Conservation (phyloP, 163 green algal species). For the Trebouxia gelatinosa region DNA sequence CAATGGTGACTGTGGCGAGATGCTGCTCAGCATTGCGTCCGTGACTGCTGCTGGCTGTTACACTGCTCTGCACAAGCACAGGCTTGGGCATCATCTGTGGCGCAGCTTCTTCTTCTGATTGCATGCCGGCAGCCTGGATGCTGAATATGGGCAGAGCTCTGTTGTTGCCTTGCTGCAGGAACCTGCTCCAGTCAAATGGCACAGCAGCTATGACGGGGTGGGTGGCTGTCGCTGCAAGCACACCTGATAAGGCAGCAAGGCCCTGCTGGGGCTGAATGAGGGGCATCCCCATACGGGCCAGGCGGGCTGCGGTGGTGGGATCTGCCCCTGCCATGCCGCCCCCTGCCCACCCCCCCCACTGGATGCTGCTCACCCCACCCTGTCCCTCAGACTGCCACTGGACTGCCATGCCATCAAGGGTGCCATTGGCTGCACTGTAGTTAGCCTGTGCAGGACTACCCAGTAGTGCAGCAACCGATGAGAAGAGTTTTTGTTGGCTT, state of each 20-base stretch:
- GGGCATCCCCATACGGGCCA: conserved; percentile 81
- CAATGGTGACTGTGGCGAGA: too few relatives aligned
- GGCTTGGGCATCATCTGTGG: too few relatives aligned
- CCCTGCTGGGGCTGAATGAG: conserved; percentile 60
- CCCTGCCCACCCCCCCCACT: conserved; percentile 84
- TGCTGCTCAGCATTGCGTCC: too few relatives aligned
- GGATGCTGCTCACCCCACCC: conserved; percentile 41
- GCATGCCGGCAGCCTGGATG: too few relatives aligned
- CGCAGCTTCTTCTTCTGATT: too few relatives aligned
- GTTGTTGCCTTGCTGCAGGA: conserved; percentile 38
- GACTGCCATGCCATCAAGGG: conserved; percentile 38
- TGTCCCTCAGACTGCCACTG: not conserved
- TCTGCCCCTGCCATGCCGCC: conserved; percentile 78
- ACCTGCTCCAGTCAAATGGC: conserved; percentile 53
- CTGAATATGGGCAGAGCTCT: not conserved
- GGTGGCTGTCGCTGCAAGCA: conserved; percentile 42
- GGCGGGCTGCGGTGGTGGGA: conserved; percentile 55
- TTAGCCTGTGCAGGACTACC: conserved; percentile 56
- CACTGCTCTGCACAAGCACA: too few relatives aligned
- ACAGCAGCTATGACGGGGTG: conserved; percentile 38
- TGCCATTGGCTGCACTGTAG: conserved; percentile 58
- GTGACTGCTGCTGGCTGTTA: too few relatives aligned
- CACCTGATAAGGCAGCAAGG: conserved; percentile 56
- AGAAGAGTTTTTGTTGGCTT: conserved; percentile 65
- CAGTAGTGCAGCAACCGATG: conserved; percentile 70